A percentile compares a stretch with the other conserved stretches of the same genome.
These are phyloP conservation scores for Rhododendron molle DNA, from an alignment of 148 eudicot species.

Conservation along the genomic window DNA sequence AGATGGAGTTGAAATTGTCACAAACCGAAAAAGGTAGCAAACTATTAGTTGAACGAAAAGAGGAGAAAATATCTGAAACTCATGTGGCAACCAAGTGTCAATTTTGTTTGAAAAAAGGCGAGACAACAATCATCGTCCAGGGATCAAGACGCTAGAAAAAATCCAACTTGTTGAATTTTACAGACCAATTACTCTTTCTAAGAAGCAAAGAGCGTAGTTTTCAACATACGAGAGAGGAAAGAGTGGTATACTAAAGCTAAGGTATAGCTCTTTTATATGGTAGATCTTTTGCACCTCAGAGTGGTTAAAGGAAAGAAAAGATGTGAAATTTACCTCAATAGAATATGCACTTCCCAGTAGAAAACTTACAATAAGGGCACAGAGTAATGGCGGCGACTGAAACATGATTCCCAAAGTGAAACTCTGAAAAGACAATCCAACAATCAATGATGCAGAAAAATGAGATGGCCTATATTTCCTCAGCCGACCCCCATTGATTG, in stretches of 20 bases:
- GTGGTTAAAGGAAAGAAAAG: neutral
- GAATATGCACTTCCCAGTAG: constrained; percentile 24
- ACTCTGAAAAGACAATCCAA: constrained; percentile 11
- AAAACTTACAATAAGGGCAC: constrained; percentile 19
- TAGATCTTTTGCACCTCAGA: neutral
- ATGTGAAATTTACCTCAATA: constrained; percentile 16
- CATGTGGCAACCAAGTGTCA: neutral
- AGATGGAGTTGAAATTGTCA: neutral
- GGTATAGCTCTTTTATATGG: too few relatives aligned
- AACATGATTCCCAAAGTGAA: constrained; percentile 19
- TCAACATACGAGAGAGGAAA: neutral
- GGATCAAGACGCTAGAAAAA: neutral
- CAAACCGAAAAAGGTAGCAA: neutral
- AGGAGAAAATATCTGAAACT: neutral
- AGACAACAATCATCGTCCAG: neutral
- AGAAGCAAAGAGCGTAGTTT: neutral
- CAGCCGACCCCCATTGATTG: neutral
- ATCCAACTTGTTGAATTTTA: neutral
- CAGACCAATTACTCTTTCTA: neutral
- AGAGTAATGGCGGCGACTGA: constrained; percentile 20
- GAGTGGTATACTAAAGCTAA: neutral
- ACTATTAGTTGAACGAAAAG: neutral
- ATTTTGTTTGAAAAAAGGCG: neutral
- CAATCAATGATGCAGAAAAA: neutral
- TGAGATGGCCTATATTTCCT: neutral